A percentile compares a stretch with the other conserved stretches of the same genome.
phyloP scores from a whole-genome alignment of 106 monocot species.

The Iris macrosiphon region DNA sequence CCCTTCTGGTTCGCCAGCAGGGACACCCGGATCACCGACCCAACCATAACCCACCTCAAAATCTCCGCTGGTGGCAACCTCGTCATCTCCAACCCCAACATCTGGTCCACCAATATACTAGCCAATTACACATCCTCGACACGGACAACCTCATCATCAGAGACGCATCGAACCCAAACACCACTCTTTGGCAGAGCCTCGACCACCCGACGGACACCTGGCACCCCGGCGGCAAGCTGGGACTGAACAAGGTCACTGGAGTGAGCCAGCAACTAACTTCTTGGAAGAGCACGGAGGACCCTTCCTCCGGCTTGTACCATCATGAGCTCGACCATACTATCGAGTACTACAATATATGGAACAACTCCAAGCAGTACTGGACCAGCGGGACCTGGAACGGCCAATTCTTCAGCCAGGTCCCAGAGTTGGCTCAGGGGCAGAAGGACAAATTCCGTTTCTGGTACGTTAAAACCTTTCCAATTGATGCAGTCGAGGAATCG shows the following conservation, averaged over 20 bases:
- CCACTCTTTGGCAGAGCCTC: constrained; percentile 4
- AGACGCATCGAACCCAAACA: not conserved
- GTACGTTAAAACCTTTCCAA: not conserved
- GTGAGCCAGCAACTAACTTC: not conserved
- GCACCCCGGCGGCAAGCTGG: not conserved
- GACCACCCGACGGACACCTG: constrained; percentile 5
- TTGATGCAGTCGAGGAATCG: no score
- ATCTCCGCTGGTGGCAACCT: constrained; percentile 26
- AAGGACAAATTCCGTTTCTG: not conserved
- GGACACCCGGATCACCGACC: constrained; percentile 19
- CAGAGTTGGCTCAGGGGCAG: constrained; percentile 20
- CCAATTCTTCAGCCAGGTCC: constrained; percentile 13
- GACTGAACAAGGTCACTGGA: not conserved
- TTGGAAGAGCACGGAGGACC: constrained; percentile 4
- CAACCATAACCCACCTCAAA: constrained; percentile 1
- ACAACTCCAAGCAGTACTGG: constrained; percentile 5
- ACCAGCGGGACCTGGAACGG: constrained; percentile 10
- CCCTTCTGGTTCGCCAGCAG: constrained; percentile 57
- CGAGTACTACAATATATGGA: constrained; percentile 11
- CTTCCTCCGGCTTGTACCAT: not conserved
- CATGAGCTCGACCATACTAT: not conserved
- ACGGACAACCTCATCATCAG: not conserved
- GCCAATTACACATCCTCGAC: no score
- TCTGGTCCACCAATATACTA: constrained; percentile 35
- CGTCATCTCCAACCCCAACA: constrained; percentile 11